Percentiles rank a stretch among this genome's conserved stretches.
These are phyloP conservation scores for Omphalotus guepiniiformis DNA, from an alignment of 768 basidiomycete species.

Conservation along the genomic window DNA sequence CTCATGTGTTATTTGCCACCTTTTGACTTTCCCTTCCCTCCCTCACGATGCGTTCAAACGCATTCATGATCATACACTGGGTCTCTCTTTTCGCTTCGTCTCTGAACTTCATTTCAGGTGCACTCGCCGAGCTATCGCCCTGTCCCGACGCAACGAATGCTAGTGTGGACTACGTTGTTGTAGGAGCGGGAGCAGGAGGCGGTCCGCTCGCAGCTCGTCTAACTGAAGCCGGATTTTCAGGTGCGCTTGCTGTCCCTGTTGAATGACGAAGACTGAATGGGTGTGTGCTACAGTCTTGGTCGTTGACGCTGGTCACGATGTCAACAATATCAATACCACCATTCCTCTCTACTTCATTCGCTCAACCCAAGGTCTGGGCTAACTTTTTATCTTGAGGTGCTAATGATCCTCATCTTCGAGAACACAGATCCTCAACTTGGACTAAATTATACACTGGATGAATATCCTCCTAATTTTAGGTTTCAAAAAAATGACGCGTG, in stretches of 20 bases:
- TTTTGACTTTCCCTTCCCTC: too few relatives aligned
- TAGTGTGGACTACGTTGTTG: conserved; percentile 6
- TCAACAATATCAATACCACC: conserved; percentile 24
- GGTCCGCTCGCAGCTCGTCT: conserved; percentile 13
- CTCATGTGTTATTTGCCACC: too few relatives aligned
- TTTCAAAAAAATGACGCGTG: conserved; percentile 20
- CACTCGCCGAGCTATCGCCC: background rate
- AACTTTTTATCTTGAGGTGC: too few relatives aligned
- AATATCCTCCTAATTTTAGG: conserved; percentile 23
- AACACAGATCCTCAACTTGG: conserved; percentile 20
- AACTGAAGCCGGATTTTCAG: conserved; percentile 12
- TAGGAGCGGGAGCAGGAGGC: conserved; percentile 13
- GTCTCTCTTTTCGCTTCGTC: too few relatives aligned
- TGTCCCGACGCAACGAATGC: background rate
- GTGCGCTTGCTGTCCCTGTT: background rate
- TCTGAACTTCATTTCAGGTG: too few relatives aligned
- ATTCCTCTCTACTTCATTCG: conserved; percentile 23
- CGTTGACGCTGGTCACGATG: conserved; percentile 26
- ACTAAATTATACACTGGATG: conserved; percentile 24
- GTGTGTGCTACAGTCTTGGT: conserved; percentile 21
- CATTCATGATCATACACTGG: too few relatives aligned
- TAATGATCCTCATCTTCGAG: background rate
- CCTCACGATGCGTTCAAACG: too few relatives aligned
- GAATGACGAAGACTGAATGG: background rate
- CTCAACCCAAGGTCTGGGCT: conserved; percentile 20